Conservation (phyloP, 2,329 filamentous ascomycete species). For the Domatiomyces catenatus region DNA sequence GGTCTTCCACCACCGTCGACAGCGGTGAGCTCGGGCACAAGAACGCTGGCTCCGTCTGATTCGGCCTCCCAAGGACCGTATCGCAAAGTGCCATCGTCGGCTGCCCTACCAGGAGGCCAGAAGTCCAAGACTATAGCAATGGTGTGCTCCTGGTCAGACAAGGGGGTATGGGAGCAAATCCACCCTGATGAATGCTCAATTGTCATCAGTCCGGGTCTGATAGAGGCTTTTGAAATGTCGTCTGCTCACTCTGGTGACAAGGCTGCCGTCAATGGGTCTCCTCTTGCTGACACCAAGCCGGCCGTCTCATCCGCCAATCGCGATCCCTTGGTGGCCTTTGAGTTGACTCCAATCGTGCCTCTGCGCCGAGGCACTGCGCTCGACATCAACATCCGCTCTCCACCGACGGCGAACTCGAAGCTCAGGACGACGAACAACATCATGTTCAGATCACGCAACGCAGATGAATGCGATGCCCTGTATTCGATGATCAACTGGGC, state of each 20-base stretch:
- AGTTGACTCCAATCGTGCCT: constrained; percentile 80
- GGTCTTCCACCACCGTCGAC: constrained; percentile 23
- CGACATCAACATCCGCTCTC: constrained; percentile 86
- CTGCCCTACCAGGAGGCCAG: constrained; percentile 27
- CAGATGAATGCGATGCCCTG: constrained; percentile 62
- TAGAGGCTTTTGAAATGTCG: constrained; percentile 46
- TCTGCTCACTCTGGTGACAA: constrained; percentile 27
- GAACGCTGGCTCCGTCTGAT: constrained; percentile 61
- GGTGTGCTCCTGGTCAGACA: constrained; percentile 50
- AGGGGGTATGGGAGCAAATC: constrained; percentile 45
- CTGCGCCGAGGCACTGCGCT: constrained; percentile 81
- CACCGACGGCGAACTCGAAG: constrained; percentile 56
- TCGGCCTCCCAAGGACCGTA: constrained; percentile 66
- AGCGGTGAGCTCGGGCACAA: constrained; percentile 27
- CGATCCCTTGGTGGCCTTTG: constrained; percentile 51
- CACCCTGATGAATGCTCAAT: constrained; percentile 49
- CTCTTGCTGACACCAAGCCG: constrained; percentile 1
- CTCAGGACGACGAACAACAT: constrained; percentile 61
- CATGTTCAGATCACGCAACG: constrained; percentile 70
- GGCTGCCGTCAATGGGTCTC: constrained; percentile 12
- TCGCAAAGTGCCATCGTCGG: constrained; percentile 32
- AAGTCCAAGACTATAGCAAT: constrained; percentile 42
- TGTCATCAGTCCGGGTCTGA: constrained; percentile 47
- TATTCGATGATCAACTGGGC: constrained; percentile 79
- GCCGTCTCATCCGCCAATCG: constrained; percentile 16